A percentile compares a stretch with the other conserved stretches of the same genome.
phyloP scores from a whole-genome alignment of 2,329 filamentous ascomycete species.

The Phyllosticta paracitricarpa region DNA sequence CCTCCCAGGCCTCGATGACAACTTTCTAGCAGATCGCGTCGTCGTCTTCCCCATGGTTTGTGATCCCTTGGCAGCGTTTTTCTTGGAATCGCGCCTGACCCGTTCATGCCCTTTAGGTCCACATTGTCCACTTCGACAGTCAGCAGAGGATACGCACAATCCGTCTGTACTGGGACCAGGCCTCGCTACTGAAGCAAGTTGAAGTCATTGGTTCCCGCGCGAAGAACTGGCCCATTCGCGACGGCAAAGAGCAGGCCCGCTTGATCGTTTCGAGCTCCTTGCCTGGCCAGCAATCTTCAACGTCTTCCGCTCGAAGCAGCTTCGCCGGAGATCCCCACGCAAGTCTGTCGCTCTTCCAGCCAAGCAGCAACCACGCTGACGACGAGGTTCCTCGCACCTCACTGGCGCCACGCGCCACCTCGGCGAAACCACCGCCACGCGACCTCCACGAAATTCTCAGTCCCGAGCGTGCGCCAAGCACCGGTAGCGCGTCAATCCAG shows the following conservation, averaged over 20 bases:
- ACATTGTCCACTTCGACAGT: constrained; percentile 76
- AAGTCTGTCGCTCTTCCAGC: constrained; percentile 63
- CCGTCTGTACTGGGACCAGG: constrained; percentile 91
- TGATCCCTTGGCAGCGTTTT: neutral
- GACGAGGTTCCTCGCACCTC: constrained; percentile 30
- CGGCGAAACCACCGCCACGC: constrained; percentile 61
- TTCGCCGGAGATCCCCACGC: constrained; percentile 43
- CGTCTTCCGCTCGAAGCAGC: constrained; percentile 26
- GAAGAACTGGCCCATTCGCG: constrained; percentile 89
- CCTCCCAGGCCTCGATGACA: constrained; percentile 83
- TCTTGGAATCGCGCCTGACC: neutral
- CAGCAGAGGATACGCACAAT: constrained; percentile 75
- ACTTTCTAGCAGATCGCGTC: constrained; percentile 76
- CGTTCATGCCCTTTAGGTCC: constrained; percentile 31
- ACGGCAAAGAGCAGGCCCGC: constrained; percentile 72
- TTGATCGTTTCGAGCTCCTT: constrained; percentile 52
- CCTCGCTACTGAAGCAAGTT: constrained; percentile 80
- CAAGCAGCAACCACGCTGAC: constrained; percentile 48
- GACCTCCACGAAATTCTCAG: constrained; percentile 61
- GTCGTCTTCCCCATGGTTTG: constrained; percentile 69
- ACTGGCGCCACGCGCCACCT: constrained; percentile 31
- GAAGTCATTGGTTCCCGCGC: constrained; percentile 86
- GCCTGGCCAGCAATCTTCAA: constrained; percentile 34
- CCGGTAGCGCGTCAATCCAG: constrained; percentile 20
- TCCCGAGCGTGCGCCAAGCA: constrained; percentile 32